Evolutionary conservation across 2,329 filamentous ascomycete genomes (phyloP), one percentile per base, ranked within the genome.

Genomic region (Cladophialophora bantiana): DNA sequence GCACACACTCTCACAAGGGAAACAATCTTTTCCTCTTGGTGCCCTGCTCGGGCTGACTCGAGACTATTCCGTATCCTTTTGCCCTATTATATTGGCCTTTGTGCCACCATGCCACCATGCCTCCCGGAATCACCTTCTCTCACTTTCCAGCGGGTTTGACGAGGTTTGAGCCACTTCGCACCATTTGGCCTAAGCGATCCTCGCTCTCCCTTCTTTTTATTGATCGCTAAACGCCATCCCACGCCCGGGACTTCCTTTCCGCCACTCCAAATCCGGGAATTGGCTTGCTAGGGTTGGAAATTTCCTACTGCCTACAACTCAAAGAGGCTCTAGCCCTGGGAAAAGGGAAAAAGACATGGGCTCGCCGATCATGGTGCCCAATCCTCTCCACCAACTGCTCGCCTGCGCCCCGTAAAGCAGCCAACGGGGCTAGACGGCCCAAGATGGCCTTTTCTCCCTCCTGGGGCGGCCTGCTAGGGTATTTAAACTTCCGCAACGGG

Each of bases 151-250:
- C 38, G 42, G 48, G 50, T 62, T 56, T 56, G 50, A 40, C 59
- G 48, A 56, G 42, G 65, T 67, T 63, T 64, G 65, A 67, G 65
- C 65, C 65, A 60, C 65, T 61, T 60, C 65, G 52, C 61, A 64
- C 60, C 61, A 61, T 60, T 58, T 58, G 50, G 38, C 48, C 40
- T 42, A 56, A 57, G 58, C 59, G 15, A 55, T 59, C 58, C 52
- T 38, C 53, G 31, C 40, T 35, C 38, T 50, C 61, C 65, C 38
- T 60, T 40, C 40, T 20, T 53, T 53, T 32, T 52, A 61, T 61
- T 61, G 59, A 61, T 31, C 45, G 42, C 48, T 52, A 52, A n/a
- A 38, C 32, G 18, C n/a, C 20, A 38, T 45, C 62, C 53, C 18
- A n/a, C 42, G 10, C 34, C 59, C 54, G 12, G 34, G 59, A 45